These are phyloP conservation scores for Trichophyton equinum DNA, from an alignment of 2,329 filamentous ascomycete species.

Conservation along the genomic window DNA sequence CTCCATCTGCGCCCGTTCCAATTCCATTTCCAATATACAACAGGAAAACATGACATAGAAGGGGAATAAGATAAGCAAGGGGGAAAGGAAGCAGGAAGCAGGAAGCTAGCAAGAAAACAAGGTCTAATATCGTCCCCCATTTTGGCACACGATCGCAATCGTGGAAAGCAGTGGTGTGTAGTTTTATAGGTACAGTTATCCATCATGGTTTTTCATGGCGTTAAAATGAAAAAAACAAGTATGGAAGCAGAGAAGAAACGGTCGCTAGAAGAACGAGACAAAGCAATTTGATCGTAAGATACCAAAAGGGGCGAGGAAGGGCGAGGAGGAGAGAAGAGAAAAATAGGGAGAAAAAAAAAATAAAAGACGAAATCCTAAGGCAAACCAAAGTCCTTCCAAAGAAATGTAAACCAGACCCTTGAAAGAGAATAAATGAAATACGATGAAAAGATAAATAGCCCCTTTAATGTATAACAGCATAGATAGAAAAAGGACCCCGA, in stretches of 20 bases:
- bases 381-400: not conserved
- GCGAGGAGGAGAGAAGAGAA: not conserved
- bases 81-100: not conserved
- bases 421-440: not conserved
- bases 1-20: not conserved
- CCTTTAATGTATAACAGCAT: not conserved
- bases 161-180: not conserved
- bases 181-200: not conserved
- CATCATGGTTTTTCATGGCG: constrained; percentile 17
- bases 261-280: not conserved
- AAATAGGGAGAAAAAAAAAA: not conserved
- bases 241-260: not conserved
- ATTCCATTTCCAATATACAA: not conserved
- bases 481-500: not conserved
- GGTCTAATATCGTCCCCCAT: not conserved
- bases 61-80: too few relatives aligned
- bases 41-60: not conserved
- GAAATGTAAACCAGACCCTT: not conserved
- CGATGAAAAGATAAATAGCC: not conserved
- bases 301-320: not conserved
- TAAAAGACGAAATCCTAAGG: not conserved
- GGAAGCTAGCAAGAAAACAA: not conserved
- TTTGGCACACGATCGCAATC: not conserved
- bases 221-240: not conserved
- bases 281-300: not conserved